Percentiles rank a stretch among this genome's conserved stretches.
Conservation (phyloP, 2,329 filamentous ascomycete species). For the Hymenoscyphus fructigenus region DNA sequence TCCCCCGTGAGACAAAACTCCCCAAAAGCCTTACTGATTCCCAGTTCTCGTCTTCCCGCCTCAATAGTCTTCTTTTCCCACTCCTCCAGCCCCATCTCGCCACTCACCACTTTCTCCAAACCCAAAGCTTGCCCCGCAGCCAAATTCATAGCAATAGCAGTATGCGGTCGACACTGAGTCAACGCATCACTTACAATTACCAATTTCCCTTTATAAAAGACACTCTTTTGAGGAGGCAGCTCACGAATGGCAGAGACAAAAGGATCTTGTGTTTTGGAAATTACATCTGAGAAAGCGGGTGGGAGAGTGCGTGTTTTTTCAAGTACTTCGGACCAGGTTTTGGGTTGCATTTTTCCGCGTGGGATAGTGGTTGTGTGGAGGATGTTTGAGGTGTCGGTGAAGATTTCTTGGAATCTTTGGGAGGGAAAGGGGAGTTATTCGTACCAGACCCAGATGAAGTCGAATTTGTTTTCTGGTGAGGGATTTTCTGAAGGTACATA, state of each 20-base stretch:
- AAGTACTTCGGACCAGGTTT: background rate
- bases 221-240: background rate
- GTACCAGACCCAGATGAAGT: background rate
- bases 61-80: background rate
- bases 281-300: background rate
- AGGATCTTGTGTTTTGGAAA: background rate
- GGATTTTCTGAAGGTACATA: background rate
- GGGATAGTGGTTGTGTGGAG: background rate
- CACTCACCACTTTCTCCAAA: background rate
- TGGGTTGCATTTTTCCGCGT: background rate
- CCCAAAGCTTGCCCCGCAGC: background rate
- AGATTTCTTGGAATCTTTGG: background rate
- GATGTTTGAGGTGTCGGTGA: background rate
- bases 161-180: background rate
- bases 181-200: background rate
- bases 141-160: background rate
- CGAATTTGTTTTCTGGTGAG: background rate
- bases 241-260: background rate
- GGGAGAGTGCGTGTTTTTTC: background rate
- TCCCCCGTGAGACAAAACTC: background rate
- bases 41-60: background rate
- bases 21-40: background rate
- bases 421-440: background rate
- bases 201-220: background rate
- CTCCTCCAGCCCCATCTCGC: background rate